These are phyloP conservation scores for Guyanaporus albipodus DNA, from an alignment of 768 basidiomycete species.

Conservation along the genomic window DNA sequence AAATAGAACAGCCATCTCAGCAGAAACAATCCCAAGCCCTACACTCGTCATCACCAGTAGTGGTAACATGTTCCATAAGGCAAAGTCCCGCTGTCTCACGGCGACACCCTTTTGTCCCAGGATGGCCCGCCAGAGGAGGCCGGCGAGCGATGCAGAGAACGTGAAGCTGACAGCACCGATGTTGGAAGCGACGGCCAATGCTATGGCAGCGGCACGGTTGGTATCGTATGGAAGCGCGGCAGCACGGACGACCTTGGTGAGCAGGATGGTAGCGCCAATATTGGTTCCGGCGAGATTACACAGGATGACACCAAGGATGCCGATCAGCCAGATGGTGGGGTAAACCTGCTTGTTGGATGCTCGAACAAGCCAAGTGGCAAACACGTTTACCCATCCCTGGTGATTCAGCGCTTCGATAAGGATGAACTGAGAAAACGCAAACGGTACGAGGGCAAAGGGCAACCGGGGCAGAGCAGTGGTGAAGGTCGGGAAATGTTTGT, in stretches of 20 bases:
- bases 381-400: conserved; percentile 86
- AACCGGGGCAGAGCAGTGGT: conserved; percentile 64
- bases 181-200: conserved; percentile 84
- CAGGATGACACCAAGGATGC: conserved; percentile 65
- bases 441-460: conserved; percentile 84
- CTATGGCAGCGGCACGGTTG: conserved; percentile 54
- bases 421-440: conserved; percentile 94
- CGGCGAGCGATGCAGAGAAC: conserved; percentile 86
- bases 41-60: conserved; percentile 61
- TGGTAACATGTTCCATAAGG: conserved; percentile 66
- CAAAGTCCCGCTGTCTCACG: conserved; percentile 62
- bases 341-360: conserved; percentile 42
- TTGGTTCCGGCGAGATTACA: conserved; percentile 87
- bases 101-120: conserved; percentile 67
- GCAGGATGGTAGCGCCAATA: conserved; percentile 86
- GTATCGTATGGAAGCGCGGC: conserved; percentile 35
- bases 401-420: conserved; percentile 80
- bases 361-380: conserved; percentile 61
- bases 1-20: conserved; percentile 65
- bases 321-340: conserved; percentile 62
- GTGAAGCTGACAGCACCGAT: conserved; percentile 90
- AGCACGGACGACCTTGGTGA: conserved; percentile 71
- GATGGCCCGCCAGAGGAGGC: conserved; percentile 80
- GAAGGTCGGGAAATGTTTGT: conserved; percentile 65
- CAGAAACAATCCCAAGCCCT: conserved; percentile 66